Conservation (phyloP, 2,329 filamentous ascomycete species). For the Exophiala alcalophila region DNA sequence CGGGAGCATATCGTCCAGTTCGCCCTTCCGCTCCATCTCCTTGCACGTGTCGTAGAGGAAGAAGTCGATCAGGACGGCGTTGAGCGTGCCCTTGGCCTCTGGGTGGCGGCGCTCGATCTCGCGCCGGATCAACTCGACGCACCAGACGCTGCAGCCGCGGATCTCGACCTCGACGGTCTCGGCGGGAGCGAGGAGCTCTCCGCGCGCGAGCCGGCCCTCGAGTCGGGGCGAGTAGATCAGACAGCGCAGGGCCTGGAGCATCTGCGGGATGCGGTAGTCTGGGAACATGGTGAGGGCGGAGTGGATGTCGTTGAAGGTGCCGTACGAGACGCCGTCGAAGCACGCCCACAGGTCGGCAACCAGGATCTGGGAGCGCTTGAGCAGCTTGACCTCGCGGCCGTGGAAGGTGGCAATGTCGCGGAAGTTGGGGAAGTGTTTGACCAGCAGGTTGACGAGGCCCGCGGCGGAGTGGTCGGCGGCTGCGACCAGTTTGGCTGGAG, state of each 20-base stretch:
- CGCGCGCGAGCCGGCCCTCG: slow-evolving; percentile 64
- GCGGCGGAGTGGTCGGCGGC: slow-evolving; percentile 77
- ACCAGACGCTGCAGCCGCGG: slow-evolving; percentile 93
- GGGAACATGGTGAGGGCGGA: slow-evolving; percentile 94
- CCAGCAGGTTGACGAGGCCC: slow-evolving; percentile 78
- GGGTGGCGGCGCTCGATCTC: slow-evolving; percentile 76
- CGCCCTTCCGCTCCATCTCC: slow-evolving; percentile 61
- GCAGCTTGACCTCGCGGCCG: slow-evolving; percentile 70
- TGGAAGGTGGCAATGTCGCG: slow-evolving; percentile 76
- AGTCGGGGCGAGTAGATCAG: slow-evolving; percentile 80
- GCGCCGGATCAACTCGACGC: slow-evolving; percentile 79
- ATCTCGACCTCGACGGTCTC: slow-evolving; percentile 81
- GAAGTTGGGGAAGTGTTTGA: slow-evolving; percentile 72
- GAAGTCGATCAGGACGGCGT: slow-evolving; percentile 94
- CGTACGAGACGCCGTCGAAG: slow-evolving; percentile 77
- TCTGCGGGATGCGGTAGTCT: slow-evolving; percentile 95
- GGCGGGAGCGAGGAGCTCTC: slow-evolving; percentile 66
- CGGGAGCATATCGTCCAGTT: slow-evolving; percentile 43
- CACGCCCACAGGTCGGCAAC: slow-evolving; percentile 97
- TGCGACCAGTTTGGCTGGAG: slow-evolving; percentile 68
- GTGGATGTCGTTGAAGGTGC: slow-evolving; percentile 83
- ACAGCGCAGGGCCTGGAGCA: slow-evolving; percentile 77
- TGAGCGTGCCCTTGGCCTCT: slow-evolving; percentile 48
- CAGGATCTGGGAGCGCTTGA: slow-evolving; percentile 94
- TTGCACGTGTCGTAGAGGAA: slow-evolving; percentile 96